Percentiles rank a stretch among this genome's conserved stretches.
These are phyloP conservation scores for Colletotrichum sp. DNA, from an alignment of 2,329 filamentous ascomycete genomes.

Conservation along the genomic window DNA sequence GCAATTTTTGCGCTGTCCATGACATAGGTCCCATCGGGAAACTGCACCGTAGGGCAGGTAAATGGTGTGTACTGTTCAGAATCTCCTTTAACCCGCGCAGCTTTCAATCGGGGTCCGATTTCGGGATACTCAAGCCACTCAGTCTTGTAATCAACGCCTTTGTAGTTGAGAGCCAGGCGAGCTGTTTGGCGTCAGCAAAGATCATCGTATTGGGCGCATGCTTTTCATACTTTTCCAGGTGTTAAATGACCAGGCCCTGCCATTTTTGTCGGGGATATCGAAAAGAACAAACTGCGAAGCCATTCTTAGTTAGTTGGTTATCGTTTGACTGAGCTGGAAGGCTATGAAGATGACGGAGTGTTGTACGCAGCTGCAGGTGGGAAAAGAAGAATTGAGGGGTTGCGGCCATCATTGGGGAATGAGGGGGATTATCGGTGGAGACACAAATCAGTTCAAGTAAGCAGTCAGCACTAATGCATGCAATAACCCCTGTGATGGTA, in stretches of 20 bases:
- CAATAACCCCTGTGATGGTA: background rate
- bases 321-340: background rate
- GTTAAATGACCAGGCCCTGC: constrained; percentile 67
- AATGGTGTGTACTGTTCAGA: constrained; percentile 43
- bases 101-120: constrained; percentile 59
- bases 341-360: background rate
- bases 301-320: background rate
- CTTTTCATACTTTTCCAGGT: constrained; percentile 68
- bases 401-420: background rate
- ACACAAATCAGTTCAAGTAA: background rate
- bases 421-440: background rate
- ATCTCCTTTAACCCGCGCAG: constrained; percentile 49
- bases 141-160: constrained; percentile 69
- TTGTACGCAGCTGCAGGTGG: background rate
- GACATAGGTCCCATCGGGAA: constrained; percentile 61
- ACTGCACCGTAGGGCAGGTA: constrained; percentile 60
- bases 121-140: constrained; percentile 75
- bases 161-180: constrained; percentile 71
- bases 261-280: constrained; percentile 59
- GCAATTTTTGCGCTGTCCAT: constrained; percentile 71
- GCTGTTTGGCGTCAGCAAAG: constrained; percentile 43
- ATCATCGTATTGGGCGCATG: background rate
- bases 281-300: constrained; percentile 55
- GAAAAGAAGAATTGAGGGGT: background rate
- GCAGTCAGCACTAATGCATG: background rate